Base-by-base conservation (phyloP, 2,329 filamentous ascomycete species). In the Aphanocladium album region DNA sequence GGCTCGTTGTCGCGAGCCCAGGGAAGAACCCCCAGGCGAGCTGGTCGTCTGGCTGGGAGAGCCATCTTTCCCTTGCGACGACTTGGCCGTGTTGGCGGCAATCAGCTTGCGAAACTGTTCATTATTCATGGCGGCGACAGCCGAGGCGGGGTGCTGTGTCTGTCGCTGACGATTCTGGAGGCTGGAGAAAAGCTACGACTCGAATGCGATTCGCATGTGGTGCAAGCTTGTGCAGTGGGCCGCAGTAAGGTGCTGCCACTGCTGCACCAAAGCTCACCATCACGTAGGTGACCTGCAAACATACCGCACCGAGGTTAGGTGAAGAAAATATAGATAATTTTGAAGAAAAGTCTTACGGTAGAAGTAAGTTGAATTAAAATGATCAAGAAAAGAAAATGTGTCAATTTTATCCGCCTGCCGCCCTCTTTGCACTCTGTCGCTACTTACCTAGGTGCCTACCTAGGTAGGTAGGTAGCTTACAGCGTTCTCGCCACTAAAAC, bases 41-140 rank as follows among this genome's bases (percentile, higher is more conserved):
- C 30, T n/a, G 7, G 67, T 62, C 67, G 65, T 64, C 57, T 67
- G 69, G 19, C 21, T 27, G 16, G 82, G 79, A 53, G 77, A 71
- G 64, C 77, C 81, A 79, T 83, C 73, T 71, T 74, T 75, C 62
- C 73, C 61, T 66, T 74, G 62, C 63, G 72, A 67, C 33, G 74
- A 63, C 62, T 79, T 79, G 60, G 73, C 69, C 7, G 79, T 70
- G 62, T 79, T 80, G 45, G 74, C 73, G 50, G 87, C 79, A 23
- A 96, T 75, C 7, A 98, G 83, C 65, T 89, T 89, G 59, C 95
- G 89, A 70, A 99, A 99, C 69, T 97, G 91, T 47, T 92, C 86
- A 80, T 98, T 98, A 73, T 98, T 96, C 95, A 99, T 98, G 41
- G 47, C 64, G 58, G 53, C 59, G 55, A 23, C 49, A 16, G 39